These are phyloP conservation scores for Lachancea quebecensis DNA, from an alignment of 805 yeast species.

Conservation along the genomic window DNA sequence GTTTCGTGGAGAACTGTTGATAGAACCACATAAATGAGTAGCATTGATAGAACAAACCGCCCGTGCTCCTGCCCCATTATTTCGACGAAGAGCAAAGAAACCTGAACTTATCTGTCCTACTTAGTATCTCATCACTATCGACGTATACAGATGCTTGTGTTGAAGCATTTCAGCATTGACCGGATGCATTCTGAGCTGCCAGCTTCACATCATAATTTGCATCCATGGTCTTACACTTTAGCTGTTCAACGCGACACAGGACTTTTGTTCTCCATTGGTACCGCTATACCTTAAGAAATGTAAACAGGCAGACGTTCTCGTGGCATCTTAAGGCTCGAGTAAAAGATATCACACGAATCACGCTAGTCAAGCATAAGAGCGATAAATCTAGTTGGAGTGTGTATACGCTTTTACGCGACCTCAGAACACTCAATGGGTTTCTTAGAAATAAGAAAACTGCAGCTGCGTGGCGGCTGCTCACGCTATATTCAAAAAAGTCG, in stretches of 20 bases:
- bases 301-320: slow-evolving; percentile 13
- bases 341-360: slow-evolving; percentile 6
- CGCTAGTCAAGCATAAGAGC: slow-evolving; percentile 12
- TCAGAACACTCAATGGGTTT: slow-evolving; percentile 13
- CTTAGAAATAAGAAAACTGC: slow-evolving; percentile 6
- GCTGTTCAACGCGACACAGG: slow-evolving; percentile 23
- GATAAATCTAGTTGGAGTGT: slow-evolving; percentile 27
- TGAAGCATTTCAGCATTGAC: neutral
- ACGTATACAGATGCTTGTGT: neutral
- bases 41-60: too few relatives aligned
- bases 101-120: neutral
- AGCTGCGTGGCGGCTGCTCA: slow-evolving; percentile 10
- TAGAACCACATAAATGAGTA: too few relatives aligned
- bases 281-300: slow-evolving; percentile 27
- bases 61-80: too few relatives aligned
- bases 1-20: too few relatives aligned
- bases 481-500: slow-evolving; percentile 7
- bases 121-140: neutral
- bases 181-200: neutral
- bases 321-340: slow-evolving; percentile 12
- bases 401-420: slow-evolving; percentile 10
- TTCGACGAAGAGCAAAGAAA: neutral
- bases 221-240: slow-evolving; percentile 29
- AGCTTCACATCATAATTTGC: neutral
- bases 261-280: slow-evolving; percentile 26